Evolutionary conservation across 192 early-diverging fungal genomes (phyloP), one percentile per base, ranked within the genome.

Genomic region (Glomus cerebriforme): DNA sequence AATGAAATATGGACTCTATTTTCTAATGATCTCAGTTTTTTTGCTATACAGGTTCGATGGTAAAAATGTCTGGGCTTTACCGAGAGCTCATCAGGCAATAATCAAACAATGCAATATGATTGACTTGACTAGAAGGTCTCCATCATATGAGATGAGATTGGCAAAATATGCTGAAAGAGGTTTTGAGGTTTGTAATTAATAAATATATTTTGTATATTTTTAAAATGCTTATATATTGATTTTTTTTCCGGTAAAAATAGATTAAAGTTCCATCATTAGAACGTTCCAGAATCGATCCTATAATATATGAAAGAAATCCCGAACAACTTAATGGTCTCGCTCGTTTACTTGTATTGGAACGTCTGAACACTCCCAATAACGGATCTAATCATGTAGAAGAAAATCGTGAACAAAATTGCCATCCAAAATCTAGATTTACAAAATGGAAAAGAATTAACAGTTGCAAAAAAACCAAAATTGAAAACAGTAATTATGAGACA

Each of bases 401-500:
- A 12, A 43, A 43, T 1, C 39, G 39, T 43, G 39, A 43, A 43
- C 39, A 10, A 8, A 43, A 43, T 43, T 43, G 39, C 12, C 43
- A 49, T 3, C 72, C 72, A 73, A 26, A 29, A 17, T 73, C 72
- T 32, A n/a, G 72, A n/a, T n/a, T n/a, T n/a, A n/a, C n/a, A 10
- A 54, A 5, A 37, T 59, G 15, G 27, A n/a, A n/a, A n/a, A n/a
- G n/a, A n/a, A n/a, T n/a, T n/a, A 12, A 5, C 15, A 49, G n/a
- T n/a, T n/a, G n/a, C n/a, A 49, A 31, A 13, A 0, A 24, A 29
- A 73, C 13, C 22, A 73, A 59, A 59, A 59, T 73, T 59, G 49
- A 59, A 59, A 73, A 73, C 32, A 73, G 22, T 32, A 49, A 73
- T 73, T 73, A 73, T 32, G 72, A 73, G 32, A 73, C 49, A 7